Evolutionary conservation across 345 rosid genomes (phyloP).

Genomic region (Populus ilicifolia): DNA sequence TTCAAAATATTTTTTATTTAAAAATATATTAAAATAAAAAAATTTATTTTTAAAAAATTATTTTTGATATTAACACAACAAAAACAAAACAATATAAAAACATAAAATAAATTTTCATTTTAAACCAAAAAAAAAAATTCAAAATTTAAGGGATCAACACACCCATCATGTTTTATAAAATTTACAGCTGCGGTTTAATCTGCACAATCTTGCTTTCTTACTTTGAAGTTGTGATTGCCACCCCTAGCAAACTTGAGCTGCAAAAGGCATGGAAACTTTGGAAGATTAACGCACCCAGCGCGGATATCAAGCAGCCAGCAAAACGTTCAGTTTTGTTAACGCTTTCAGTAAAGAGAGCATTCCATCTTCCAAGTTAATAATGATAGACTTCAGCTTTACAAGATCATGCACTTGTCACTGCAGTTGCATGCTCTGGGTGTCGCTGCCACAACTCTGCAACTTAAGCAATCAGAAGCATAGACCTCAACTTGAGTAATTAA

Average conservation of each 20-base stretch:
- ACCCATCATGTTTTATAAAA: neutral
- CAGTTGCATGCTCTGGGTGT: neutral
- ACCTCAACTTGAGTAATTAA: slow-evolving; percentile 1
- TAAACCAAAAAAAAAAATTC: too few relatives aligned
- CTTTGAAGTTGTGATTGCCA: neutral
- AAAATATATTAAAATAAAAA: too few relatives aligned
- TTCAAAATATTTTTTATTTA: too few relatives aligned
- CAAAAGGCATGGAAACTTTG: neutral
- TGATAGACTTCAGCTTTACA: neutral
- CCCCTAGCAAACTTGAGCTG: neutral
- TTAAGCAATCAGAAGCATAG: neutral
- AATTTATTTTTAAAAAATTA: too few relatives aligned
- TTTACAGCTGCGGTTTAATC: neutral
- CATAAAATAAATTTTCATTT: too few relatives aligned
- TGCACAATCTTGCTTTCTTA: neutral
- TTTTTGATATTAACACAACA: too few relatives aligned
- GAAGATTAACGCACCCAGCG: neutral
- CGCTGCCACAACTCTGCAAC: neutral
- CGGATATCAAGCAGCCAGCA: neutral
- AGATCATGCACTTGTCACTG: neutral
- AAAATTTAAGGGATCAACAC: too few relatives aligned
- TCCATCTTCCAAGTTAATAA: neutral
- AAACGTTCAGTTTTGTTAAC: neutral
- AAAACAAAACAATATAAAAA: too few relatives aligned
- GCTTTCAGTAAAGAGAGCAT: too few relatives aligned